Evolutionary conservation across 768 basidiomycete genomes (phyloP).

Genomic region (Lactarius quietus): DNA sequence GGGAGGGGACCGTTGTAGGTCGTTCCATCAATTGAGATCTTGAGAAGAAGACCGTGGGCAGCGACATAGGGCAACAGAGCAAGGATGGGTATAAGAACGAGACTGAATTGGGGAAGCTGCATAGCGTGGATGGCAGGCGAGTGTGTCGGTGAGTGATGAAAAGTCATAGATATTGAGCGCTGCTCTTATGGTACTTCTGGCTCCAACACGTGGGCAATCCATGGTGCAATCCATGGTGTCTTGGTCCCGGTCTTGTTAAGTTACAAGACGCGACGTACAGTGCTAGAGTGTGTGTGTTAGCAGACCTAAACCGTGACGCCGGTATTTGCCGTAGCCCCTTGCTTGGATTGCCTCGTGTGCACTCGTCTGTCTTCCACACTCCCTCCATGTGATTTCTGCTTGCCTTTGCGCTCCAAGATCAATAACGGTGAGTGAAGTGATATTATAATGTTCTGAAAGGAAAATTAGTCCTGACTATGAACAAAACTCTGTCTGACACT

Average conservation of each 20-base stretch:
- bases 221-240: not conserved
- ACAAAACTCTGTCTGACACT: not conserved
- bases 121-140: not conserved
- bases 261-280: too few relatives aligned
- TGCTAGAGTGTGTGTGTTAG: too few relatives aligned
- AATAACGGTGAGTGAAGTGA: not conserved
- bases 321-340: not conserved
- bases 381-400: not conserved
- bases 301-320: not conserved
- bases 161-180: not conserved
- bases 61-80: conserved; percentile 15
- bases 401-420: not conserved
- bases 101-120: not conserved
- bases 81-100: conserved; percentile 28
- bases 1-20: conserved; percentile 22
- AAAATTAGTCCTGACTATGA: not conserved
- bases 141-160: not conserved
- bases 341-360: not conserved
- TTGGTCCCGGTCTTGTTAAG: too few relatives aligned
- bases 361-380: not conserved
- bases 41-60: conserved; percentile 20
- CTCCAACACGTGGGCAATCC: not conserved
- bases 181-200: not conserved
- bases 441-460: not conserved
- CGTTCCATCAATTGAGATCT: conserved; percentile 22